Evolutionary conservation across 495 filamentous ascomycete species (phyloP), one percentile per base, ranked within the genome.

Genomic region (Polyplosphaeria fusca): DNA sequence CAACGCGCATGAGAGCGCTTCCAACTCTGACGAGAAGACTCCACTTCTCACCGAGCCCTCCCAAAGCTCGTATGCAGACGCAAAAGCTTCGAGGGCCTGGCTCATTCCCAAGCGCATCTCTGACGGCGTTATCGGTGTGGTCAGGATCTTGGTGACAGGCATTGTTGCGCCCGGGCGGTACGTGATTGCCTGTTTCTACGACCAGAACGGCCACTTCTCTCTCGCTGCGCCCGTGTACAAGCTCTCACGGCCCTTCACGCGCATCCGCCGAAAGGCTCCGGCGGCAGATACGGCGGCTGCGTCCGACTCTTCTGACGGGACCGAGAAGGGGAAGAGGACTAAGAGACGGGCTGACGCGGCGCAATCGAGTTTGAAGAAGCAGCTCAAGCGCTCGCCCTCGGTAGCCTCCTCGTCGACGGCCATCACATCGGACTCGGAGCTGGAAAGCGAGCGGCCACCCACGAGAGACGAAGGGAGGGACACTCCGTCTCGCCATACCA

Each of bases 191-290:
- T 89, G 79, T 64, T 82, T 96, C 51, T 89, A 86, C 69, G 83
- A 95, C 63, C 85, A 90, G 25, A 70, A 85, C 55, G 91, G 91
- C 27, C 74, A 77, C 25, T 95, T 95, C 68, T 89, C 90, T 12
- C 24, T 68, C 5, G 39, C 71, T 3, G 40, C 72, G 42, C 73
- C 73, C 9, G 22, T 74, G 16, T 54, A 65, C 50, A 55, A 66
- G 11, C 53, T 73, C 14, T 42, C 51, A 46, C 58, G 39, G 47
- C 25, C 67, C 27, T 25, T 64, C 74, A 49, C 67, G 61, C 50
- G 67, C 30, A 62, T 63, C 58, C 58, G 55, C 48, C 55, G 72
- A 66, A 58, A 70, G 58, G 68, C 72, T 14, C 70, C 71, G 5
- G 25, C 18, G 5, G 11, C 37, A 27, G 47, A 48, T 30, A 14